Evolutionary conservation across 768 basidiomycete genomes (phyloP).

Genomic region (Epithele typhae): DNA sequence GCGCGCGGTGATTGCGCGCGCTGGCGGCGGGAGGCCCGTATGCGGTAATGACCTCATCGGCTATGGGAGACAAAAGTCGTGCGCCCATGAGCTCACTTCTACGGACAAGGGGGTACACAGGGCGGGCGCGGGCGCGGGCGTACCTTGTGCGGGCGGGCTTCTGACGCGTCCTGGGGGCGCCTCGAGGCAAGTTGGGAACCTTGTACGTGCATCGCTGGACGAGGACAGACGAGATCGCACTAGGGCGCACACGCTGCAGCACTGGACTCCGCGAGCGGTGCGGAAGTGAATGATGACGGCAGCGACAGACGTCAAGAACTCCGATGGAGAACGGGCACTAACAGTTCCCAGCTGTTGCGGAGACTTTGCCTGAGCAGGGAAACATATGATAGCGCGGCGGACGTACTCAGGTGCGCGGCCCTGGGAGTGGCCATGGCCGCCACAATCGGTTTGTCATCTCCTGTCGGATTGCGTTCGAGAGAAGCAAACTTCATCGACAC

Average conservation of each 20-base stretch:
- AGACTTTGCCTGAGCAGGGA: too few species aligned
- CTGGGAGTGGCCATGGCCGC: too few species aligned
- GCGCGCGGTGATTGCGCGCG: constrained; percentile 3
- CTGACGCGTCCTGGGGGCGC: constrained; percentile 5
- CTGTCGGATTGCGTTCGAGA: too few species aligned
- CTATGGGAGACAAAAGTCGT: too few species aligned
- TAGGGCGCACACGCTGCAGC: constrained; percentile 10
- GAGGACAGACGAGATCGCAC: too few species aligned
- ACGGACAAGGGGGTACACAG: too few species aligned
- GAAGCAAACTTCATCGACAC: too few species aligned
- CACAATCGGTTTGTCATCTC: too few species aligned
- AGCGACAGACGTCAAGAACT: constrained; percentile 7
- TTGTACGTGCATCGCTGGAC: constrained; percentile 1
- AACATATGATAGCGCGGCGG: too few species aligned
- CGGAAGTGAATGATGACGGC: constrained; percentile 11
- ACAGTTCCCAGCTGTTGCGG: too few species aligned
- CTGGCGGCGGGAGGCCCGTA: background rate
- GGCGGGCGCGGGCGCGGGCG: background rate
- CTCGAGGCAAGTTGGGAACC: constrained; percentile 3
- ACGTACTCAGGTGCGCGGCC: too few species aligned
- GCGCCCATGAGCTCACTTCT: too few species aligned
- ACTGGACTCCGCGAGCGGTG: constrained; percentile 4
- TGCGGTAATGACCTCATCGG: constrained; percentile 13
- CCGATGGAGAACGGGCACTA: constrained; percentile 11
- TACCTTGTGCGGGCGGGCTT: constrained; percentile 8